Evolutionary conservation across 2,329 filamentous ascomycete species (phyloP), one percentile per base, ranked within the genome.

Genomic region (Verticillium tricorpus): DNA sequence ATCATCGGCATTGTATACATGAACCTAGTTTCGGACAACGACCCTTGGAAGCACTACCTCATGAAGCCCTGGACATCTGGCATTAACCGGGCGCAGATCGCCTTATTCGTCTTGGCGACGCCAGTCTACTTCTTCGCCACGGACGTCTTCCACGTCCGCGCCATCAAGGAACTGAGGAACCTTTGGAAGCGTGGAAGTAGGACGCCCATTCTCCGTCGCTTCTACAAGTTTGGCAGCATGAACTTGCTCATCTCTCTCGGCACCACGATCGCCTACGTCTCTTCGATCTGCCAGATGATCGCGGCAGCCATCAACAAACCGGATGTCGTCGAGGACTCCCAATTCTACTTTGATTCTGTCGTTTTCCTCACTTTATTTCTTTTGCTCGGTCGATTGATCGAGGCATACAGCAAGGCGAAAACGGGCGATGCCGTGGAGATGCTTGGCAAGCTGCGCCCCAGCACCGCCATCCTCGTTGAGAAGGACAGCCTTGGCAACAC

Each of bases 201-300:
- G 40, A 89, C 89, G 1, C 90, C 92, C 0, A 72, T 96, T 4
- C 68, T 91, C 17, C 85, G 89, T 67, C 83, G 93, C 15, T 93
- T 97, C 70, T 92, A 93, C 73, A 88, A 90, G n/a, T 97, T 97
- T 70, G 93, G 93, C 9, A 97, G 93, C 78, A 97, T 97, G 93
- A 96, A 96, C 71, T 89, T 96, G 78, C 83, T 97, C 63, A 93
- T 97, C 76, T 95, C 90, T 8, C 82, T 96, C 2, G 93, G 93
- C 6, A 96, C 93, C 0, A 89, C 87, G 2, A 92, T 97, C 63
- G 93, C 93, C 1, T 97, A 96, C 72, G 79, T 96, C 64, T 89
- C 92, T 0, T 96, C 92, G 0, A 78, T 96, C 28, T 89, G 87
- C 17, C 88, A 96, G 66, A 82, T 97, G 71, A 88, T 92, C 59